Percentiles rank a stretch among this genome's conserved stretches.
phyloP scores from a whole-genome alignment of 2,329 filamentous ascomycete genomes.

The Botrytis aclada region DNA sequence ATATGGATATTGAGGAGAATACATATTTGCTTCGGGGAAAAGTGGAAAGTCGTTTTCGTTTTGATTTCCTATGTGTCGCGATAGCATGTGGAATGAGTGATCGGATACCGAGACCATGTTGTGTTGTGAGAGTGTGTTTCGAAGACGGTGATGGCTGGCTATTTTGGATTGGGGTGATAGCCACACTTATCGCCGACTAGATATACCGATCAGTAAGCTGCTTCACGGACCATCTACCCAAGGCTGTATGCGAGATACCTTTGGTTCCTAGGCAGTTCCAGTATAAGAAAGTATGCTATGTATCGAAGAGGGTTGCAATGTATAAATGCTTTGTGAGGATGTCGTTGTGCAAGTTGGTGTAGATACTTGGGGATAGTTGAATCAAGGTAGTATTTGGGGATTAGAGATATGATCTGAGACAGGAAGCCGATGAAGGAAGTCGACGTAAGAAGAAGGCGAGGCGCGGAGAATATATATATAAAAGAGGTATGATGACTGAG shows the following conservation, averaged over 20 bases:
- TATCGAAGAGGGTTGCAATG: neutral
- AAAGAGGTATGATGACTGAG: constrained; percentile 21
- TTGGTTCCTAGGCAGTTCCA: constrained; percentile 22
- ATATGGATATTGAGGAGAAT: constrained; percentile 48
- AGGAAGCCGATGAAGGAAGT: constrained; percentile 24
- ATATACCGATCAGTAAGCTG: constrained; percentile 22
- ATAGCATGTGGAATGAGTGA: constrained; percentile 86
- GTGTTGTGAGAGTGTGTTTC: constrained; percentile 59
- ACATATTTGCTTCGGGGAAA: constrained; percentile 48
- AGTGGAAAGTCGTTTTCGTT: constrained; percentile 42
- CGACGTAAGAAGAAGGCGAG: constrained; percentile 21
- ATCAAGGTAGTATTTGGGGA: constrained; percentile 12
- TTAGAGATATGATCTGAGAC: constrained; percentile 32
- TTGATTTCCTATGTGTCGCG: constrained; percentile 51
- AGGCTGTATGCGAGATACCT: constrained; percentile 24
- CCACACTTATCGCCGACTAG: constrained; percentile 31
- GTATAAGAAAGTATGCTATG: constrained; percentile 12
- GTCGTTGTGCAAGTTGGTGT: constrained; percentile 1
- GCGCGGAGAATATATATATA: constrained; percentile 31
- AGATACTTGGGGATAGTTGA: constrained; percentile 15
- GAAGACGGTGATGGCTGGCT: constrained; percentile 40
- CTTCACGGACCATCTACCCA: neutral
- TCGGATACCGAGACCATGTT: constrained; percentile 68
- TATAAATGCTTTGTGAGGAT: constrained; percentile 1
- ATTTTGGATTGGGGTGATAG: constrained; percentile 26